Evolutionary conservation across 2,329 filamentous ascomycete genomes (phyloP), one percentile per base, ranked within the genome.

Genomic region (Xylaria arbuscula): DNA sequence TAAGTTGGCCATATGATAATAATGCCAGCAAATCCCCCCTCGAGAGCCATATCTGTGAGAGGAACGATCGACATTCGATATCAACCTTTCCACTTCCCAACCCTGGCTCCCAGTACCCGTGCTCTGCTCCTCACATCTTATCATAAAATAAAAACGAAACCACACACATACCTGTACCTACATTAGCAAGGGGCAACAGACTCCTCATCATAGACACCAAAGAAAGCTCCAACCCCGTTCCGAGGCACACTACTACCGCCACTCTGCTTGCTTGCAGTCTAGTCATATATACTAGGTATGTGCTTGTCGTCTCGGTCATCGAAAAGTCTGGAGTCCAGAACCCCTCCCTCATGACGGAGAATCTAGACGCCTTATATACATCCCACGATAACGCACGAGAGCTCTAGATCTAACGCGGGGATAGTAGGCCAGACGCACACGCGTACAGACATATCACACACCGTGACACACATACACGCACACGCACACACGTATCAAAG

Each of bases 1-100:
- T 40, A 65, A 67, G 58, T 60, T 69, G 63, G 61, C 28, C 45
- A 28, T 28, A 28, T 51, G 38, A 72, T 70, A 62, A 70, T 64
- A 71, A 72, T 71, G 62, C 66, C 69, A 67, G 58, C 66, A 62
- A 66, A 69, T 71, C 66, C 66, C 68, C 56, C 59, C 32, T 28
- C 40, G n/a, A 45, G 28, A 53, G 32, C 55, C 45, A n/a, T 47
- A 19, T 61, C 68, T 67, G 28, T 56, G 65, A 58, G 56, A 67
- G 63, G 48, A 69, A 64, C 64, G 70, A 72, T 72, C 69, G 68
- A 64, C 70, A 67, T 62, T 47, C 42, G 61, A 64, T 65, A 62
- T 67, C 57, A 70, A 70, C 68, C 64, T 65, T 38, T 40, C 59
- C 51, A 24, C 67, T 54, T 58, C 59, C 62, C 62, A 64, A 64